phyloP scores from a whole-genome alignment of 2,329 filamentous ascomycete genomes.

The Ophiocordyceps camponoti-floridani region DNA sequence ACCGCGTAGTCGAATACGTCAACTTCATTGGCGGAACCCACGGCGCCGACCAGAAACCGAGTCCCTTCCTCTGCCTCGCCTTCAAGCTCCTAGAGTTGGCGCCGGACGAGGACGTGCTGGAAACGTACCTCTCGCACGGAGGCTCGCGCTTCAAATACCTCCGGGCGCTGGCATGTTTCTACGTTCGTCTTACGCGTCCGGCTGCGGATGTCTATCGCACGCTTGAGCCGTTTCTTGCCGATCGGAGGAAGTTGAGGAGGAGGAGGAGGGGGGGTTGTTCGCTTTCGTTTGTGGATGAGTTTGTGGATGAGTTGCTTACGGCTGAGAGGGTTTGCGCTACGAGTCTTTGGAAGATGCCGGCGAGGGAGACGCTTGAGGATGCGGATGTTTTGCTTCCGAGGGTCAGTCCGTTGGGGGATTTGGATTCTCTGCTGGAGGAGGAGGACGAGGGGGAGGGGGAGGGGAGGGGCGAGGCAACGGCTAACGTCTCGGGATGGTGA shows the following conservation, averaged over 20 bases:
- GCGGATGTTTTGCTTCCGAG: constrained; percentile 73
- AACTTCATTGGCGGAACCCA: constrained; percentile 77
- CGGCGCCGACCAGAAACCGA: constrained; percentile 67
- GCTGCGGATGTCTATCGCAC: constrained; percentile 63
- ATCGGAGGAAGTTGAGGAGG: constrained; percentile 67
- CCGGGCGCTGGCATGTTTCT: constrained; percentile 77
- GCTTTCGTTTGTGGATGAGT: constrained; percentile 75
- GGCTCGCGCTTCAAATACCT: constrained; percentile 74
- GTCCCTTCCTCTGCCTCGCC: constrained; percentile 80
- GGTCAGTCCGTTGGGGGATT: constrained; percentile 64
- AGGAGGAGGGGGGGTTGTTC: constrained; percentile 47
- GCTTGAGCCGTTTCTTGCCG: constrained; percentile 68
- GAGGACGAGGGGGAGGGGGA: constrained; percentile 25
- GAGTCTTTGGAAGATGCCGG: constrained; percentile 79
- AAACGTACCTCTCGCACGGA: constrained; percentile 62
- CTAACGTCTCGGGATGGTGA: constrained; percentile 2
- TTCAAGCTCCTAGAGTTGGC: constrained; percentile 88
- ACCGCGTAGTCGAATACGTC: constrained; percentile 73
- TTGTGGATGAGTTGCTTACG: constrained; percentile 77
- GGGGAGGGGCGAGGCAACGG: constrained; percentile 4
- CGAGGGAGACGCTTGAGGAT: constrained; percentile 69
- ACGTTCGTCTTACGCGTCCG: constrained; percentile 73
- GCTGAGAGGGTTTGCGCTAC: constrained; percentile 87
- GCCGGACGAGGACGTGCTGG: constrained; percentile 60
- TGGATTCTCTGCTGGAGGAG: constrained; percentile 52